Evolutionary conservation across 1,284 basidiomycete species (phyloP).

Genomic region (Agaricales sp.): DNA sequence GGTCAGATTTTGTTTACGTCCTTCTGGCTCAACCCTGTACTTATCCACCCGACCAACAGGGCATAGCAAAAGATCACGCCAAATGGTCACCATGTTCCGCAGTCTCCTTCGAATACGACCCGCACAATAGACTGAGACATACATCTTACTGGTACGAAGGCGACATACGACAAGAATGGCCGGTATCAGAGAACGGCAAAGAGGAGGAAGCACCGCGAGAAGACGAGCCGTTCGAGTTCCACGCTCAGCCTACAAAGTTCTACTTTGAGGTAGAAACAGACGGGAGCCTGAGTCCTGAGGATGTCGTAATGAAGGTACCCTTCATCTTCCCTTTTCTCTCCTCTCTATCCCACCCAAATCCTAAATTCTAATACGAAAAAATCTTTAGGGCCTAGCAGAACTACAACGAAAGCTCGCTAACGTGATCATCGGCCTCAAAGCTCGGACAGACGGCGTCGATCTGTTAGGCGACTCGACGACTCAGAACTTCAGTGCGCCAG

Average conservation of each 20-base stretch:
- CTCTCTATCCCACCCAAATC: neutral
- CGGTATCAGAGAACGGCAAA: slow-evolving; percentile 66
- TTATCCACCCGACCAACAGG: slow-evolving; percentile 36
- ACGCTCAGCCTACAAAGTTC: slow-evolving; percentile 79
- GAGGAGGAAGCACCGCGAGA: slow-evolving; percentile 79
- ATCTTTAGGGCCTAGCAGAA: slow-evolving; percentile 62
- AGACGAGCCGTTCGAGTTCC: slow-evolving; percentile 77
- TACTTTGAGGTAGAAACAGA: slow-evolving; percentile 91
- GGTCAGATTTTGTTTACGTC: slow-evolving; percentile 37
- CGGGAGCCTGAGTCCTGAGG: slow-evolving; percentile 80
- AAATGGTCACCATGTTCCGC: slow-evolving; percentile 98
- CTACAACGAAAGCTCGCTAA: slow-evolving; percentile 77
- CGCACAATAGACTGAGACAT: slow-evolving; percentile 93
- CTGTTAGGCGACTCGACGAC: slow-evolving; percentile 24
- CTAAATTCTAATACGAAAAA: too few species aligned
- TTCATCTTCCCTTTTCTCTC: too few species aligned
- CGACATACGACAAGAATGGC: slow-evolving; percentile 75
- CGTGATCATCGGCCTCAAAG: slow-evolving; percentile 65
- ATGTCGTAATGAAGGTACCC: slow-evolving; percentile 80
- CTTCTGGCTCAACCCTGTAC: slow-evolving; percentile 1
- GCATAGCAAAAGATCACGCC: slow-evolving; percentile 96
- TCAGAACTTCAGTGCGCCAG: slow-evolving; percentile 24
- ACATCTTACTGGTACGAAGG: slow-evolving; percentile 95
- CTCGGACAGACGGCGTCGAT: slow-evolving; percentile 47
- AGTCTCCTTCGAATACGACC: slow-evolving; percentile 96